Base-by-base conservation (phyloP, 371 early-diverging fungal genomes). In the Haplosporangium sp. region DNA sequence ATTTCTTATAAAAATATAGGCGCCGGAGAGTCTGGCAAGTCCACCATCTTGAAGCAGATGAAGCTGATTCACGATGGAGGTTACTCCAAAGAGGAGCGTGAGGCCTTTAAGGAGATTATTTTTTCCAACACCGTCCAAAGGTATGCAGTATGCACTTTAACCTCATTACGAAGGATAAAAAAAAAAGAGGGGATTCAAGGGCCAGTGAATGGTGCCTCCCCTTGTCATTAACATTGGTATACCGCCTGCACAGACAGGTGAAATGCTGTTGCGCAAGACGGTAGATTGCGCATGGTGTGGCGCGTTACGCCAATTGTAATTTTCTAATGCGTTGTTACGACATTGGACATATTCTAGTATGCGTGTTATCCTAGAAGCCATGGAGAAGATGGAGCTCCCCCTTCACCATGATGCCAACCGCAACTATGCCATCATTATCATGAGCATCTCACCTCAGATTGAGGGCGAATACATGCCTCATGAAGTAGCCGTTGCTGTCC, bases 31-130 rank as follows among this genome's bases (percentile, higher is more conserved):
- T 96, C 97, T 5, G 98, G 98, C 55, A 98, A 98, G 85, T 92
- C 93, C n/a, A 98, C 98, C 6, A 95, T 98, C 69, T 82, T 98
- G 47, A 98, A 98, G 83, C 97, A 98, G 82, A 97, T 98, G 96
- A 95, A 95, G 81, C 85, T 97, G 42, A 98, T 98, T 65, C 98
- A 97, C 82, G 95, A 93, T 67, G 91, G 90, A 69, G 96, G 97
- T 10, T 98, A 96, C 85, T 89, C 93, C 58, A 81, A 82, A 23
- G 93, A 94, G 40, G 98, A 97, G 76, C 88, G 93, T 56, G 91
- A 92, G 63, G 89, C 93, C 53, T 97, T 93, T 87, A 95, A 92
- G 82, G 95, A 95, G 80, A 94, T 95, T 67, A 95, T 98, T 68
- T 96, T 94, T 79, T 93, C 94, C 47, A 98, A 98, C 84, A 92